Evolutionary conservation across 495 filamentous ascomycete genomes (phyloP).

Genomic region (Lasiosphaeriaceae sp.): DNA sequence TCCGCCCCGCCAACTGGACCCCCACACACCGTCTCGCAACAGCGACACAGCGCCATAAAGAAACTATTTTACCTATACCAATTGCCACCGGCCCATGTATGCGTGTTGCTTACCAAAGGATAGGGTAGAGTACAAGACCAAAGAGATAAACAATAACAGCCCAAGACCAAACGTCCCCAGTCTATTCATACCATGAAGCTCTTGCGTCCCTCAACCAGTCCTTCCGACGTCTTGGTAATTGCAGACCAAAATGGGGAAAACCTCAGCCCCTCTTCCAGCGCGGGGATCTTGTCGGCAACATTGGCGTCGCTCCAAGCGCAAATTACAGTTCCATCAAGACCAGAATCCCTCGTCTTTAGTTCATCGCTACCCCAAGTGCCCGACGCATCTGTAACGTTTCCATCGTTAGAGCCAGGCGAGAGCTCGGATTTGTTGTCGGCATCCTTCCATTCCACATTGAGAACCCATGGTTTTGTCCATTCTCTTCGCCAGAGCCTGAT

Average conservation of each 20-base stretch:
- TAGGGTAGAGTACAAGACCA: no score
- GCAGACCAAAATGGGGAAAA: constrained; percentile 78
- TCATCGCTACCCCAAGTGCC: constrained; percentile 23
- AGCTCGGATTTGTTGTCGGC: constrained; percentile 7
- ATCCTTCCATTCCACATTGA: constrained; percentile 66
- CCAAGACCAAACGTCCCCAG: neutral
- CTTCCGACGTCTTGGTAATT: constrained; percentile 68
- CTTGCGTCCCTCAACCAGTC: constrained; percentile 70
- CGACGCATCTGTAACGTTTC: neutral
- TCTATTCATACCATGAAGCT: constrained; percentile 28
- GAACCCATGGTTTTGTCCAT: constrained; percentile 71
- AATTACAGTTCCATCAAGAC: constrained; percentile 63
- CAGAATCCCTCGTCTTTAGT: constrained; percentile 24
- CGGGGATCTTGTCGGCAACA: constrained; percentile 66
- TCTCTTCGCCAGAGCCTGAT: constrained; percentile 53
- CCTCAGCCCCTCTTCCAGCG: constrained; percentile 73
- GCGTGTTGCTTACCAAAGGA: no score
- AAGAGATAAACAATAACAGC: neutral
- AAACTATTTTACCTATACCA: no score
- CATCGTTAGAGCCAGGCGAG: constrained; percentile 9
- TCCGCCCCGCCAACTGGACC: no score
- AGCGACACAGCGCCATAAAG: no score
- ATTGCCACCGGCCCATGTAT: no score
- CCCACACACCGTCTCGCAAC: no score
- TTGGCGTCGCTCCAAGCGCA: constrained; percentile 92